Base-by-base conservation (phyloP, 441 rosid species). In the Rhodomyrtus psidioides region DNA sequence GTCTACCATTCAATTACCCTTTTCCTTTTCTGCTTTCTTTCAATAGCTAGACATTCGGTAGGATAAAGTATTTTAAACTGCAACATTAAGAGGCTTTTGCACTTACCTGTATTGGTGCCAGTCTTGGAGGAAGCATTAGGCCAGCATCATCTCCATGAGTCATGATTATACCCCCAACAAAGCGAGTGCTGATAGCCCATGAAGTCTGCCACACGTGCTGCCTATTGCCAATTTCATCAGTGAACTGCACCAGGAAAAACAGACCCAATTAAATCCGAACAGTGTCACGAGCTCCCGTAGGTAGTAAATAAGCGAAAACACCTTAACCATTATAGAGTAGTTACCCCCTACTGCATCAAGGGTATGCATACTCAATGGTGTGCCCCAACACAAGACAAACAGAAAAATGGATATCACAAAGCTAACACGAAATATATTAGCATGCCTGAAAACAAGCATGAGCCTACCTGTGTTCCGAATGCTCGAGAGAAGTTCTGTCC, bases 101-200 rank as follows among this genome's bases (percentile, higher is more conserved):
- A 89, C 27, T n/a, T 87, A 94, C 99, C 94, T 96, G 98, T 88
- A 94, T 89, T 58, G 99, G 98, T 87, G 99, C 99, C 88, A 95
- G 70, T 85, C 91, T 94, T 3, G 98, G 98, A 55, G 98, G 98
- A 91, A 95, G 97, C 95, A 93, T 97, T 84, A 97, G 91, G 53
- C 99, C 99, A 84, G 91, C 83, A 91, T 96, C 99, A 95, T 97
- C 98, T 88, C 98, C 98, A 87, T 95, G 98, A n/a, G 97, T 93
- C 99, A 97, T 97, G 88, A 97, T 97, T 89, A 97, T 94, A 84
- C 96, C 98, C 84, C 98, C 99, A 34, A 96, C 93, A 93, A 96
- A 97, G 84, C 98, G 94, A 54, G 98, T 97, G 88, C 98, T 95
- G 85, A 97, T 88, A 86, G 98, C 98, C 99, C 98, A 97, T 88